Percentiles rank a stretch among this genome's conserved stretches.
phyloP scores from a whole-genome alignment of 1,284 basidiomycete species.

The Exsudoporus floridanus region DNA sequence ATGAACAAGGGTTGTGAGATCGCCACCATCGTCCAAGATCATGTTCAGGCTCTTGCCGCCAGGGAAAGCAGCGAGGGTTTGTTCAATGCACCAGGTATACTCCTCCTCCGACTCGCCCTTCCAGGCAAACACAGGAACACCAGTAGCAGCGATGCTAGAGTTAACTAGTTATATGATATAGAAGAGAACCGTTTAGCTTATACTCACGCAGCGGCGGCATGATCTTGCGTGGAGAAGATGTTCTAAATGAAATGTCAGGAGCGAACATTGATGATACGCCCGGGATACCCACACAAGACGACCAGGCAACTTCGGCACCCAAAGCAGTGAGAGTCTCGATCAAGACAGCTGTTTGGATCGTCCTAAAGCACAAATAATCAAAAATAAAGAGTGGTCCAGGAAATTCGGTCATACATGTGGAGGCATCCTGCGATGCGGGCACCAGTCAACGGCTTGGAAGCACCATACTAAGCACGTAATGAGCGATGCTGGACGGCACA shows the following conservation, averaged over 20 bases:
- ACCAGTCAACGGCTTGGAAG: constrained; percentile 86
- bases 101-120: constrained; percentile 99
- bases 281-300: constrained; percentile 77
- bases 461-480: constrained; percentile 61
- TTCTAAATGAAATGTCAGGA: constrained; percentile 56
- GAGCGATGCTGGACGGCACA: constrained; percentile 1
- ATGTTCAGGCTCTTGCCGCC: constrained; percentile 89
- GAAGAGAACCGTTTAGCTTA: constrained; percentile 1
- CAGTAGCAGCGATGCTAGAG: constrained; percentile 89
- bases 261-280: constrained; percentile 1
- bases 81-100: constrained; percentile 98
- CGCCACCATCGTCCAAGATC: constrained; percentile 99
- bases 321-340: constrained; percentile 95
- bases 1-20: constrained; percentile 93
- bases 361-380: constrained; percentile 51
- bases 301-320: constrained; percentile 98
- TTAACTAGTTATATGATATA: constrained; percentile 2
- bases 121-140: constrained; percentile 98
- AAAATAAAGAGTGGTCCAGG: not conserved
- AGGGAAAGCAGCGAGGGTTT: constrained; percentile 84
- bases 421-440: constrained; percentile 97
- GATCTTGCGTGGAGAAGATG: constrained; percentile 99
- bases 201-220: constrained; percentile 94
- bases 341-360: constrained; percentile 94
- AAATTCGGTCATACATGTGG: constrained; percentile 70